Conservation (phyloP, 208 protist species). For the Trypanosoma rangeli region DNA sequence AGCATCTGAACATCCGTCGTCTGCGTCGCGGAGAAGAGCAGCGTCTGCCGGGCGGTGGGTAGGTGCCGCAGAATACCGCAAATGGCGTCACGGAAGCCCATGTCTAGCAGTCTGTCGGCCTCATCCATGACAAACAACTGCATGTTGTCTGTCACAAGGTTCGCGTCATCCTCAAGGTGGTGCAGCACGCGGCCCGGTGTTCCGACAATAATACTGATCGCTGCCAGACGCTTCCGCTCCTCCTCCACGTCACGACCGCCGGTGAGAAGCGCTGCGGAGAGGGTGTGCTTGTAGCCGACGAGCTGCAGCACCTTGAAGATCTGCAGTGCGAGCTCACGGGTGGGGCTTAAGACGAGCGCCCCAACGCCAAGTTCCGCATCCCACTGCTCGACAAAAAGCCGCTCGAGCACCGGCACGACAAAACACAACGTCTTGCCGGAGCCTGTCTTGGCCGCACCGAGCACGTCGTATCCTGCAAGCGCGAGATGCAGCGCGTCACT, state of each 20-base stretch:
- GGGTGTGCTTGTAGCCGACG: constrained; percentile 92
- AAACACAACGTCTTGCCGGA: constrained; percentile 99
- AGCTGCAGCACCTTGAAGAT: constrained; percentile 98
- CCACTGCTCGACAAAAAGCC: constrained; percentile 91
- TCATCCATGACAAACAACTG: constrained; percentile 99
- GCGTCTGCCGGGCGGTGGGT: constrained; percentile 93
- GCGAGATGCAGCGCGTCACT: constrained; percentile 93
- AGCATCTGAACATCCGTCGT: constrained; percentile 95
- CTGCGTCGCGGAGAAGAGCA: constrained; percentile 99
- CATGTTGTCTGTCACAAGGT: constrained; percentile 92
- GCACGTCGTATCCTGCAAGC: constrained; percentile 95
- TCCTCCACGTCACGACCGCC: constrained; percentile 97
- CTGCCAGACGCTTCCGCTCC: constrained; percentile 91
- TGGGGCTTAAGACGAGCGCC: constrained; percentile 98
- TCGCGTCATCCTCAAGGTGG: constrained; percentile 97
- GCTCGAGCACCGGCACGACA: constrained; percentile 96
- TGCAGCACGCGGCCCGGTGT: constrained; percentile 99
- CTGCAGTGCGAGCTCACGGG: constrained; percentile 98
- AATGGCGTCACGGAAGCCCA: constrained; percentile 96
- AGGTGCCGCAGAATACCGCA: constrained; percentile 94
- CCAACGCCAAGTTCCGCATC: constrained; percentile 93
- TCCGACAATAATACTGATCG: constrained; percentile 98
- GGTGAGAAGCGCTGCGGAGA: constrained; percentile 97
- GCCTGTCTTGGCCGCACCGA: constrained; percentile 98
- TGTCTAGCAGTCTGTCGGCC: constrained; percentile 98